Evolutionary conservation across 2,329 filamentous ascomycete species (phyloP).

Genomic region (Colletotrichum sp.): DNA sequence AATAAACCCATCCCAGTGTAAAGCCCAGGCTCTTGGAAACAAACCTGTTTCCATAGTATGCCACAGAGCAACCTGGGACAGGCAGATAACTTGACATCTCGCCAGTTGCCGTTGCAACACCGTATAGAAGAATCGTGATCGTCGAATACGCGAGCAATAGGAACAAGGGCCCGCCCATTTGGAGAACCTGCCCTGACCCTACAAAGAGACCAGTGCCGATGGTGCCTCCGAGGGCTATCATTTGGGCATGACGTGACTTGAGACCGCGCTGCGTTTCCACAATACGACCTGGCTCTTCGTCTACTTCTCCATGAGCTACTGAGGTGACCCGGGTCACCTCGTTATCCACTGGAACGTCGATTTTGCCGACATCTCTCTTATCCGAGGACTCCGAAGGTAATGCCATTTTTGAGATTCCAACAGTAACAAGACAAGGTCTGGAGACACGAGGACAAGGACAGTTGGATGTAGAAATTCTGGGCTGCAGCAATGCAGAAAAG

Average conservation of each 20-base stretch:
- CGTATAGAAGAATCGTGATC: constrained; percentile 32
- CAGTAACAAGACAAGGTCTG: background rate
- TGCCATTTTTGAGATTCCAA: background rate
- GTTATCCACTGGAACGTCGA: background rate
- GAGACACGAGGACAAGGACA: background rate
- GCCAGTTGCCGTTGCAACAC: constrained; percentile 38
- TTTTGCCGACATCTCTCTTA: background rate
- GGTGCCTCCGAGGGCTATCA: constrained; percentile 51
- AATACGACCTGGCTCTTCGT: background rate
- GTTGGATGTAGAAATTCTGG: background rate
- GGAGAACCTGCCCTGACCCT: background rate
- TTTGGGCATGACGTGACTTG: constrained; percentile 49
- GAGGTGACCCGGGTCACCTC: background rate
- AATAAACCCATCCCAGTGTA: constrained; percentile 63
- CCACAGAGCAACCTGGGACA: background rate
- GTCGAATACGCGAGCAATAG: background rate
- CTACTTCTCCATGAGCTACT: background rate
- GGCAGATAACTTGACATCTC: constrained; percentile 33
- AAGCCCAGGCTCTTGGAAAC: constrained; percentile 60
- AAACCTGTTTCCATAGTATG: constrained; percentile 38
- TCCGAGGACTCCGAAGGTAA: background rate
- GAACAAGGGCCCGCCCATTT: constrained; percentile 42
- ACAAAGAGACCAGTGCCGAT: constrained; percentile 54
- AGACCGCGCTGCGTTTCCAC: constrained; percentile 22
- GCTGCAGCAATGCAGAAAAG: background rate